These are phyloP conservation scores for Ogataea haglerorum DNA, from an alignment of 805 yeast species.

Conservation along the genomic window DNA sequence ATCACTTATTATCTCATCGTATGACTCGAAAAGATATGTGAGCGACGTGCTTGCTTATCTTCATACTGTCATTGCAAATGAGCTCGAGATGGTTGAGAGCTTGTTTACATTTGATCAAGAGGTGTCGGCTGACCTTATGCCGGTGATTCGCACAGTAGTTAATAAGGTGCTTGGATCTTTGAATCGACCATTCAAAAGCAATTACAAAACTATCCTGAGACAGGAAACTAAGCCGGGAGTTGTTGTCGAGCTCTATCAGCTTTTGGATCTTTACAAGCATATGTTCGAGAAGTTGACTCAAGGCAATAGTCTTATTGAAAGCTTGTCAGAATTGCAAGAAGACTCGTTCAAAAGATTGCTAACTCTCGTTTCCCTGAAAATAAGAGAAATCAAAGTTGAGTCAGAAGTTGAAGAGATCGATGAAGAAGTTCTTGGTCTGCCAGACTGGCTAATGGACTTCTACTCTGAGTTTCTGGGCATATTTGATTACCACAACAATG, in stretches of 20 bases:
- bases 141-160: slow-evolving; percentile 36
- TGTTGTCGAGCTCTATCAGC: slow-evolving; percentile 56
- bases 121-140: slow-evolving; percentile 20
- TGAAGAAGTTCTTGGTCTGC: slow-evolving; percentile 62
- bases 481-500: slow-evolving; percentile 39
- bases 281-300: slow-evolving; percentile 56
- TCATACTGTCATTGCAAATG: slow-evolving; percentile 83
- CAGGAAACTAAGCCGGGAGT: slow-evolving; percentile 57
- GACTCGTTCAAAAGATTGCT: slow-evolving; percentile 39
- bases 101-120: slow-evolving; percentile 47
- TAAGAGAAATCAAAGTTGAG: slow-evolving; percentile 31
- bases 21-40: slow-evolving; percentile 76
- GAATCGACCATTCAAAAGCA: slow-evolving; percentile 56
- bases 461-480: slow-evolving; percentile 58
- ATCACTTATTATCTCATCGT: slow-evolving; percentile 63
- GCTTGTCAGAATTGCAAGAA: slow-evolving; percentile 33
- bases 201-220: slow-evolving; percentile 65
- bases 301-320: slow-evolving; percentile 20
- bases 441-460: slow-evolving; percentile 78
- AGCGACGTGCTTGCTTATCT: slow-evolving; percentile 89
- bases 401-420: slow-evolving; percentile 34
- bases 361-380: slow-evolving; percentile 37
- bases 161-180: slow-evolving; percentile 51
- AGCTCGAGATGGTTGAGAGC: slow-evolving; percentile 67
- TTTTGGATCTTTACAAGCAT: slow-evolving; percentile 63